A percentile compares a stretch with the other conserved stretches of the same genome.
phyloP scores from a whole-genome alignment of 2,329 filamentous ascomycete species.

The Beauveria caledonica region DNA sequence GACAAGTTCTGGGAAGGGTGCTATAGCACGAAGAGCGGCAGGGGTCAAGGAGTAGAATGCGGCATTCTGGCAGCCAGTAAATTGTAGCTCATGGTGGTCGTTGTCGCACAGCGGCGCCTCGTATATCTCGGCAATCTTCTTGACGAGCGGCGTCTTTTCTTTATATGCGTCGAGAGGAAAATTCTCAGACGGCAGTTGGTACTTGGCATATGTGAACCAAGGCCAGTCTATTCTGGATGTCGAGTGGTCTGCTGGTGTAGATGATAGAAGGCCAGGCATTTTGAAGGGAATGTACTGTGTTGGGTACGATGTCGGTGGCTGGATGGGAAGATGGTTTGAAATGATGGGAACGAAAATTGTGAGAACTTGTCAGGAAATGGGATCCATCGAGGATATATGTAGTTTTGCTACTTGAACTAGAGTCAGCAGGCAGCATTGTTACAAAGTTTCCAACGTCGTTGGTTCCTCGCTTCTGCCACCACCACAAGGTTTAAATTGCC shows the following conservation, averaged over 20 bases:
- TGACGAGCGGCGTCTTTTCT: not conserved
- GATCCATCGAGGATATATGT: not conserved
- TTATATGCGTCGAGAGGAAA: not conserved
- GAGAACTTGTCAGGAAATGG: too few relatives aligned
- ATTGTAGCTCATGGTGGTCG: not conserved
- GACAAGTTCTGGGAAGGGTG: not conserved
- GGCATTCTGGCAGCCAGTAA: not conserved
- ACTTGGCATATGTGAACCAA: not conserved
- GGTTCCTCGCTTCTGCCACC: not conserved
- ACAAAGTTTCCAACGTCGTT: not conserved
- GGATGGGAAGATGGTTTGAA: too few relatives aligned
- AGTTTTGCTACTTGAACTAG: not conserved
- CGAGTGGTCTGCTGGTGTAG: not conserved
- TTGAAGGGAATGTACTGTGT: not conserved
- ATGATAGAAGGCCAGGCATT: not conserved
- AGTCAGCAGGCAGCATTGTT: not conserved
- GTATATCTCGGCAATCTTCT: not conserved
- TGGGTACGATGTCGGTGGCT: too few relatives aligned
- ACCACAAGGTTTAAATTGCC: not conserved
- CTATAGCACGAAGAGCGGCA: not conserved
- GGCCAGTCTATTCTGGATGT: not conserved
- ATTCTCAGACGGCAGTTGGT: not conserved
- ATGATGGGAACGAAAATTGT: too few relatives aligned
- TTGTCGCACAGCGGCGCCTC: not conserved
- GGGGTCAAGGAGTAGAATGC: not conserved